Evolutionary conservation across 1,284 basidiomycete genomes (phyloP).

Genomic region (Sporisorium graminicola): DNA sequence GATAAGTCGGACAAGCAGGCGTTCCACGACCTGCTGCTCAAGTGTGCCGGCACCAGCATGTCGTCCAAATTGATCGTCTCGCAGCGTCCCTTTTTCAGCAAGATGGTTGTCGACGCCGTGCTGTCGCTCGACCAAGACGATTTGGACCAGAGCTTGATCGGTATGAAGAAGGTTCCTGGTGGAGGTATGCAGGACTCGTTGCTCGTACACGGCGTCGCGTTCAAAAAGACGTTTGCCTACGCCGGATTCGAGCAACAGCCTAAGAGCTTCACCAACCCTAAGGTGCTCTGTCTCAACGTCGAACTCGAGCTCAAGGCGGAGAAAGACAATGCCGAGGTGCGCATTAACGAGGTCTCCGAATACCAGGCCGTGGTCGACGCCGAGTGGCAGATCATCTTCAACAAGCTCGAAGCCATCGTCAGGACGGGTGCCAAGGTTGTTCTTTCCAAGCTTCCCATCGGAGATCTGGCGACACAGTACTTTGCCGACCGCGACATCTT

Average conservation of each 20-base stretch:
- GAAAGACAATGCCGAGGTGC: slow-evolving; percentile 98
- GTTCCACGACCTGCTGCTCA: slow-evolving; percentile 92
- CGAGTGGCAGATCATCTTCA: slow-evolving; percentile 99
- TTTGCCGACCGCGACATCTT: slow-evolving; percentile 99
- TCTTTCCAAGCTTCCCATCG: slow-evolving; percentile 96
- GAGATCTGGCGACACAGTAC: slow-evolving; percentile 98
- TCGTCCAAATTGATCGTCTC: slow-evolving; percentile 99
- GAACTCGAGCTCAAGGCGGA: slow-evolving; percentile 99
- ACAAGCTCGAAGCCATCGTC: slow-evolving; percentile 95
- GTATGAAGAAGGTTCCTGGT: slow-evolving; percentile 98
- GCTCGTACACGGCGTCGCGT: slow-evolving; percentile 88
- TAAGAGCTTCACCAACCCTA: slow-evolving; percentile 88
- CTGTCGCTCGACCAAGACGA: slow-evolving; percentile 84
- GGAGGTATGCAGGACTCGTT: slow-evolving; percentile 98
- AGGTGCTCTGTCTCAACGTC: slow-evolving; percentile 94
- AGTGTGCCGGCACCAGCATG: slow-evolving; percentile 98
- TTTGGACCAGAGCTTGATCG: slow-evolving; percentile 95
- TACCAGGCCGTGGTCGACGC: slow-evolving; percentile 99
- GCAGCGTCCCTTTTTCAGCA: slow-evolving; percentile 98
- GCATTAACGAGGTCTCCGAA: slow-evolving; percentile 85
- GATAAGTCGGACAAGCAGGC: slow-evolving; percentile 91
- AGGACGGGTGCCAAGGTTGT: slow-evolving; percentile 97
- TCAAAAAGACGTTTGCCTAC: slow-evolving; percentile 99
- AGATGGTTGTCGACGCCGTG: slow-evolving; percentile 99
- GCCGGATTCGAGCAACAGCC: slow-evolving; percentile 99